Percentiles rank a stretch among this genome's conserved stretches.
Conservation (phyloP, 2,329 filamentous ascomycete genomes). For the Fusarium sp. region DNA sequence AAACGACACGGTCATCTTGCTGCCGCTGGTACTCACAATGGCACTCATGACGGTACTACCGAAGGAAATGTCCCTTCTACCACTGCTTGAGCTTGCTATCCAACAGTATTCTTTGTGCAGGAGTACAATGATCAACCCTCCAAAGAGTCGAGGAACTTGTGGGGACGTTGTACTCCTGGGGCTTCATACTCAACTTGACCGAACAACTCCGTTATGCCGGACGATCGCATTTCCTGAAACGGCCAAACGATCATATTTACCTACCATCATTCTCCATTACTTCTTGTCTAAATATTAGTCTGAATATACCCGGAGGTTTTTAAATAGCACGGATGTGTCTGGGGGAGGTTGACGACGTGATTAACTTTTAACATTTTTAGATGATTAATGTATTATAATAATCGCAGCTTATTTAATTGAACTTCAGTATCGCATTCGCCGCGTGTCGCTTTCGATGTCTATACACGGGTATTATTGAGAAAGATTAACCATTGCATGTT, state of each 20-base stretch:
- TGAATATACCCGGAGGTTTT: slow-evolving; percentile 16
- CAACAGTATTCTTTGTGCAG: too few species aligned
- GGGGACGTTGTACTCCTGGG: too few species aligned
- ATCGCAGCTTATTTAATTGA: neutral
- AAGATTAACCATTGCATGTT: too few species aligned
- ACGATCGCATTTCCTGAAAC: too few species aligned
- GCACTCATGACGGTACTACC: neutral
- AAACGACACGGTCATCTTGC: neutral
- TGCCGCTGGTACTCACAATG: neutral
- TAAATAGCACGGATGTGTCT: neutral
- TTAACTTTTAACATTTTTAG: neutral
- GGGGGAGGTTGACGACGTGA: accelerated
- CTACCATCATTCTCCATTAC: neutral
- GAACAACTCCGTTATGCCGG: too few species aligned
- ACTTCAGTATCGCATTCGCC: neutral
- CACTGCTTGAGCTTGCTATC: neutral
- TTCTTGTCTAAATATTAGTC: neutral
- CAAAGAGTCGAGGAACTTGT: too few species aligned
- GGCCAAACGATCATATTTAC: neutral
- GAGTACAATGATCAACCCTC: too few species aligned
- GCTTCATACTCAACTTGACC: too few species aligned
- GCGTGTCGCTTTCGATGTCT: too few species aligned
- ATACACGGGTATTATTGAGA: too few species aligned
- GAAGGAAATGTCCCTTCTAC: too few species aligned
- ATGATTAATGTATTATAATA: neutral